Evolutionary conservation across 1,139 yeast genomes (phyloP), one percentile per base, ranked within the genome.

Genomic region (Debaryomyces udenii): DNA sequence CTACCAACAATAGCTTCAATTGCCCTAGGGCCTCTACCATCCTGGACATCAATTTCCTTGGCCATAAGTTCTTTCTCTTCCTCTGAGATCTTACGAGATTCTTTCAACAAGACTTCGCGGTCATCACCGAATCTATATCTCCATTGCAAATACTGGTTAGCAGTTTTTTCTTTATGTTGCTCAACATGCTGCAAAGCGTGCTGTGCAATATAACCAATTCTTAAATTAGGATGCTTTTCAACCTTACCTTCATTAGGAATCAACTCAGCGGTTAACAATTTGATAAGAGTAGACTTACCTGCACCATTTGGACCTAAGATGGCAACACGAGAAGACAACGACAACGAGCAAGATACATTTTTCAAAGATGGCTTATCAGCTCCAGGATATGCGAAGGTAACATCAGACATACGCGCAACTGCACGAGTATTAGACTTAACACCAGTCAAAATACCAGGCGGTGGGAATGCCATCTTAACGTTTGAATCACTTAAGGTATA

Each of bases 301-400:
- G 99, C 99, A 77, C 99, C 99, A 64, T 93, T 93, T 49, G 99
- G 98, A 42, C 99, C 99, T 48, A 93, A 70, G 57, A 93, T 84
- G 35, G 98, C 99, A 50, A 93, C 96, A 70, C 99, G 86, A 31
- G 98, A 91, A 13, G 96, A 87, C 49, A 93, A 74, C 1, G 96
- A 86, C 48, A 93, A 77, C 10, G 96, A 86, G 67, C 96, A 88
- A 3, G 96, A 84, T 38, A 90, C 95, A 60, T 88, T 61, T 22
- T 64, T 60, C 55, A 93, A 74, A 3, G 96, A 88, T 24, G 97
- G 96, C 61, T 86, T 86, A 11, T 80, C 66, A 28, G 91, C 88
- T 43, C 96, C 96, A 18, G 98, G 97, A 62, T 93, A 93, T 27
- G 89, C 62, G 66, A 89, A 93, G 1, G 95, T 83, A 30, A 91